phyloP scores from a whole-genome alignment of 2,329 filamentous ascomycete species.

The Fusarium pilosicola region DNA sequence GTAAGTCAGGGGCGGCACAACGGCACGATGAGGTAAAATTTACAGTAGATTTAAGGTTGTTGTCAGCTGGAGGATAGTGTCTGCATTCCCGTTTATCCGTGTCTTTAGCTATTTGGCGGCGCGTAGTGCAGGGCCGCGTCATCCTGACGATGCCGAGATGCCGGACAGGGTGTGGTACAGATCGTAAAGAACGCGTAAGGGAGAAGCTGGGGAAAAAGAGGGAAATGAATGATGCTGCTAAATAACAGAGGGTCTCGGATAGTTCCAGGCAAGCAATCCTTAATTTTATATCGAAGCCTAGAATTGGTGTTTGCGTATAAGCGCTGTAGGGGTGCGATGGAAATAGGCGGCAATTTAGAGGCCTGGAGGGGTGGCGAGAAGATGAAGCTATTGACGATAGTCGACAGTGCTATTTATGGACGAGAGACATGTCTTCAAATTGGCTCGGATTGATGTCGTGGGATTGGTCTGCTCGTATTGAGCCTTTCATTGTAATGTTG shows the following conservation, averaged over 20 bases:
- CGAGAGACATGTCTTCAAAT: not conserved
- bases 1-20: constrained; percentile 7
- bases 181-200: constrained; percentile 1
- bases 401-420: not conserved
- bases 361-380: not conserved
- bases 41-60: constrained; percentile 15
- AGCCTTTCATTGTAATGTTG: not conserved
- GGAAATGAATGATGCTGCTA: not conserved
- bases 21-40: constrained; percentile 9
- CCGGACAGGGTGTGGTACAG: constrained; percentile 23
- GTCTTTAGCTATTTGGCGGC: constrained; percentile 12
- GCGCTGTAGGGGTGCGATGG: not conserved
- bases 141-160: constrained; percentile 35
- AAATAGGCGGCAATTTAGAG: constrained; percentile 1
- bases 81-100: constrained; percentile 18
- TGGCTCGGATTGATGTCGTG: not conserved
- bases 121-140: constrained; percentile 40
- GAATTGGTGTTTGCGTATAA: not conserved
- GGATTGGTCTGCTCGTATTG: not conserved
- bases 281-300: constrained; percentile 16
- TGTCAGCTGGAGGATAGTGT: constrained; percentile 3
- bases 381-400: not conserved
- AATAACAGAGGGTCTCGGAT: not conserved
- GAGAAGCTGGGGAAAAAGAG: not conserved
- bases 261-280: not conserved